Conservation (phyloP, 2,329 filamentous ascomycete genomes). For the Ophiocordyceps camponoti-leonardi region DNA sequence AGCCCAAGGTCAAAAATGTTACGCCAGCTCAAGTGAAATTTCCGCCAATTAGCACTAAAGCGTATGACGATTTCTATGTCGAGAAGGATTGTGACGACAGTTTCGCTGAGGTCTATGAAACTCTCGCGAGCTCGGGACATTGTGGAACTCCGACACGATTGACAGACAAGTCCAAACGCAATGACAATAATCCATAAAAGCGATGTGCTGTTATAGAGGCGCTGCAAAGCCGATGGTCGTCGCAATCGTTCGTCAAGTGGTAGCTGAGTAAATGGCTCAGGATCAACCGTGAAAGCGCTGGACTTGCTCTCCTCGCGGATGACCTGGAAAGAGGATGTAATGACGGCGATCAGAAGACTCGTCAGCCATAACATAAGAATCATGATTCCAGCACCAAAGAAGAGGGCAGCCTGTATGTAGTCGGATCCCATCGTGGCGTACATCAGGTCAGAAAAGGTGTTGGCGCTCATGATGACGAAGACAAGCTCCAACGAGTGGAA, state of each 20-base stretch:
- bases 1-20: constrained; percentile 72
- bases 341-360: constrained; percentile 87
- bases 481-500: constrained; percentile 81
- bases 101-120: constrained; percentile 59
- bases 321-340: constrained; percentile 95
- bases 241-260: constrained; percentile 19
- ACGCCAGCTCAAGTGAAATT: constrained; percentile 54
- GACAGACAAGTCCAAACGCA: constrained; percentile 59
- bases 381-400: constrained; percentile 57
- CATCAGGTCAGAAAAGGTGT: constrained; percentile 89
- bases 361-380: constrained; percentile 94
- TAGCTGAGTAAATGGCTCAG: constrained; percentile 25
- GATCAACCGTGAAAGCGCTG: constrained; percentile 75
- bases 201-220: constrained; percentile 54
- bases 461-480: constrained; percentile 96
- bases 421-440: constrained; percentile 88
- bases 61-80: constrained; percentile 70
- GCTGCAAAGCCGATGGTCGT: constrained; percentile 39
- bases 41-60: constrained; percentile 61
- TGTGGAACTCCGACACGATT: constrained; percentile 56
- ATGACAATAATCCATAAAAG: constrained; percentile 72
- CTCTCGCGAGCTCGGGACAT: constrained; percentile 46
- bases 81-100: constrained; percentile 60
- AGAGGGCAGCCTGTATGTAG: constrained; percentile 72
- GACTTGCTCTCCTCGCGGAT: constrained; percentile 91